Evolutionary conservation across 2,329 filamentous ascomycete species (phyloP).

Genomic region (Alternaria hordeiaustralica): DNA sequence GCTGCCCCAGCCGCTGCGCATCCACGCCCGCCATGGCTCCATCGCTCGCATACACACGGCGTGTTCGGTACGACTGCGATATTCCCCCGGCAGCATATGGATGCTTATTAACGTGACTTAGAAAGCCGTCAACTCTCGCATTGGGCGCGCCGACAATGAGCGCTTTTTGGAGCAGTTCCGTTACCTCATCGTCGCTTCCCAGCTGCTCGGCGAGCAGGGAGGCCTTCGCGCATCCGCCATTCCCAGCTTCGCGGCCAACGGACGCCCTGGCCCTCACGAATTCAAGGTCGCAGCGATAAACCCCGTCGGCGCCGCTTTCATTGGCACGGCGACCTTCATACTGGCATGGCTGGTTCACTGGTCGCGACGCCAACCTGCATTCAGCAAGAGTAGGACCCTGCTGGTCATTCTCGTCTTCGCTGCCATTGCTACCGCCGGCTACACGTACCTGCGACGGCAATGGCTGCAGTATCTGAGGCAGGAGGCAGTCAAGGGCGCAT

Average conservation of each 20-base stretch:
- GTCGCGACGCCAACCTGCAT: conserved; percentile 62
- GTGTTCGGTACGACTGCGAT: conserved; percentile 40
- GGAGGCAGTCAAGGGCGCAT: conserved; percentile 73
- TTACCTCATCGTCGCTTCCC: conserved; percentile 90
- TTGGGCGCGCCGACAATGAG: conserved; percentile 79
- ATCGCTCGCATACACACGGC: conserved; percentile 48
- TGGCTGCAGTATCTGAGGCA: conserved; percentile 81
- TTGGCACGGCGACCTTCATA: conserved; percentile 67
- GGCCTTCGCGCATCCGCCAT: conserved; percentile 45
- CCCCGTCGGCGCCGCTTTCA: conserved; percentile 69
- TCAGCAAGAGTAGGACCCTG: conserved; percentile 62
- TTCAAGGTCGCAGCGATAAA: conserved; percentile 59
- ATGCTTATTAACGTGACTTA: conserved; percentile 45
- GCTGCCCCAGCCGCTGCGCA: conserved; percentile 56
- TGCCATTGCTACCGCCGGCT: conserved; percentile 64
- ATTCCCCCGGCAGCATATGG: not conserved
- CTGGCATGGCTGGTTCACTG: conserved; percentile 75
- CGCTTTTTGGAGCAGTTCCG: conserved; percentile 91
- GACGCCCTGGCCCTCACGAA: conserved; percentile 33
- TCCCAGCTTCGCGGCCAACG: conserved; percentile 35
- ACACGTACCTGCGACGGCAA: conserved; percentile 76
- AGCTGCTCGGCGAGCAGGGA: conserved; percentile 73
- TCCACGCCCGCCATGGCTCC: conserved; percentile 46
- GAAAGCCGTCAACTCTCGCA: conserved; percentile 73
- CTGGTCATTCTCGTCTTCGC: conserved; percentile 59